Evolutionary conservation across 164 flowering plant species (phyloP).

Genomic region (Tinospora cordifolia): DNA sequence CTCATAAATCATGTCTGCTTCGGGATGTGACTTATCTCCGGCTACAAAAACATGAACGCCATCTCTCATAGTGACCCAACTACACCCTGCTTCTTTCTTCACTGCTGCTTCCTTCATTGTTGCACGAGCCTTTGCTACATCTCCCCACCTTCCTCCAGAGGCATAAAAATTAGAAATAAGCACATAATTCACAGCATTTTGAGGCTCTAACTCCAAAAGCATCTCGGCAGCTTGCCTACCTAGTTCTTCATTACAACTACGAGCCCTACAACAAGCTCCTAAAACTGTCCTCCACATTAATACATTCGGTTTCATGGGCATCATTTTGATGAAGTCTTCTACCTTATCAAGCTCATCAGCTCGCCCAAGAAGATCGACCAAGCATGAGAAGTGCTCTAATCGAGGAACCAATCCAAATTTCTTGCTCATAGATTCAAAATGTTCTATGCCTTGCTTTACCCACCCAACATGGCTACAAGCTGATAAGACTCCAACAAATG

Average conservation of each 20-base stretch:
- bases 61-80: constrained; percentile 89
- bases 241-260: constrained; percentile 40
- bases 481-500: constrained; percentile 89
- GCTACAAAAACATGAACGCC: constrained; percentile 83
- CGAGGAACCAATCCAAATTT: constrained; percentile 46
- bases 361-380: constrained; percentile 84
- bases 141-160: constrained; percentile 69
- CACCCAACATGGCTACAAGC: constrained; percentile 91
- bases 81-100: constrained; percentile 84
- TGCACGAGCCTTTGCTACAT: constrained; percentile 48
- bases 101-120: constrained; percentile 50
- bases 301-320: constrained; percentile 69
- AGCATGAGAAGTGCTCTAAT: constrained; percentile 81
- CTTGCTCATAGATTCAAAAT: constrained; percentile 67
- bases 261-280: constrained; percentile 61
- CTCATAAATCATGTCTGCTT: constrained; percentile 50
- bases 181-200: constrained; percentile 73
- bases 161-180: constrained; percentile 82
- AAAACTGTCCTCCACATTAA: constrained; percentile 83
- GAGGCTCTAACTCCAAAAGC: constrained; percentile 78
- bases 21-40: constrained; percentile 75
- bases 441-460: constrained; percentile 53
- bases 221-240: constrained; percentile 62
- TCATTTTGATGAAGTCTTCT: constrained; percentile 51
- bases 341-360: constrained; percentile 60